These are phyloP conservation scores for Capronia coronata DNA, from an alignment of 2,329 filamentous ascomycete genomes.

Conservation along the genomic window DNA sequence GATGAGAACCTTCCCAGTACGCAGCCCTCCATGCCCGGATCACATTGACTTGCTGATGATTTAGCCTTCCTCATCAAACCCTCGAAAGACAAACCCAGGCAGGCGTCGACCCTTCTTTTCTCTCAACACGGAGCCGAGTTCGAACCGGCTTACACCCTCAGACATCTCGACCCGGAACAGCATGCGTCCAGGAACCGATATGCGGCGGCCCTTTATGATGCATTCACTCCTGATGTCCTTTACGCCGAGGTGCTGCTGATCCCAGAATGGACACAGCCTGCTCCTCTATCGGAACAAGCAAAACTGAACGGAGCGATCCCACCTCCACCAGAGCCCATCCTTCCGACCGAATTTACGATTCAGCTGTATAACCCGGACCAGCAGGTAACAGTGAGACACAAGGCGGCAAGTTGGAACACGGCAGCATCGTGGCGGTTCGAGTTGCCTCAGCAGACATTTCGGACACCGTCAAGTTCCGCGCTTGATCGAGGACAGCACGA, in stretches of 20 bases:
- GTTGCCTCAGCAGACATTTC: slow-evolving; percentile 79
- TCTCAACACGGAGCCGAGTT: slow-evolving; percentile 75
- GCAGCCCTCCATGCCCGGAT: slow-evolving; percentile 13
- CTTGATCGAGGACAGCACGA: slow-evolving; percentile 67
- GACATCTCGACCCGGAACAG: slow-evolving; percentile 64
- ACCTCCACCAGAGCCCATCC: slow-evolving; percentile 62
- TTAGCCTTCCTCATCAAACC: slow-evolving; percentile 56
- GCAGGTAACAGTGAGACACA: slow-evolving; percentile 60
- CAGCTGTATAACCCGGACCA: slow-evolving; percentile 94
- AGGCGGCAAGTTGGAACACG: slow-evolving; percentile 71
- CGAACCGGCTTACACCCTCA: slow-evolving; percentile 70
- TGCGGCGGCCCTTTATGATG: slow-evolving; percentile 76
- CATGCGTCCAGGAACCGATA: slow-evolving; percentile 73
- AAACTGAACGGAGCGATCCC: slow-evolving; percentile 60
- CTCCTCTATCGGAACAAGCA: slow-evolving; percentile 72
- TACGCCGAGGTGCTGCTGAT: slow-evolving; percentile 80
- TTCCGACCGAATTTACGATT: slow-evolving; percentile 72
- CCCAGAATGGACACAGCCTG: slow-evolving; percentile 79
- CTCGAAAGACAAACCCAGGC: slow-evolving; percentile 41
- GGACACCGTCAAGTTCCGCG: slow-evolving; percentile 67
- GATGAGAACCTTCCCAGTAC: slow-evolving; percentile 85
- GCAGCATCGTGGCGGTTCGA: slow-evolving; percentile 85
- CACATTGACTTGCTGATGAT: slow-evolving; percentile 22
- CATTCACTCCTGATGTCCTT: slow-evolving; percentile 70
- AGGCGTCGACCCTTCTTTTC: slow-evolving; percentile 38